A percentile compares a stretch with the other conserved stretches of the same genome.
phyloP scores from a whole-genome alignment of 257 asterid species.

The Capsicum baccatum region DNA sequence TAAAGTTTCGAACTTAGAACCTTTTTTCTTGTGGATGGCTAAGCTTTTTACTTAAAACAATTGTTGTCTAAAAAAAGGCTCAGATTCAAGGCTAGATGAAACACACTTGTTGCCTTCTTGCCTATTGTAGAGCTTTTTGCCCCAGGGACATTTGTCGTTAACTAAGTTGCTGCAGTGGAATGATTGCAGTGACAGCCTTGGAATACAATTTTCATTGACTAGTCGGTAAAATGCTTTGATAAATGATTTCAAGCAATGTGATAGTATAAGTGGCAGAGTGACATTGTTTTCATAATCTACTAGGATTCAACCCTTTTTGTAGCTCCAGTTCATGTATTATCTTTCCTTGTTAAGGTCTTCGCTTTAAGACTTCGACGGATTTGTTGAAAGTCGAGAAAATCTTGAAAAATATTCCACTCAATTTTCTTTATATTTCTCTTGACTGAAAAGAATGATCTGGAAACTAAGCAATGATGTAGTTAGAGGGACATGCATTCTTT shows the following conservation, averaged over 20 bases:
- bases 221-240: background rate
- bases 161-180: background rate
- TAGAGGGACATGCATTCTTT: background rate
- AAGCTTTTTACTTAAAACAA: too few species aligned
- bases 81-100: background rate
- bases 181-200: background rate
- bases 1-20: too few species aligned
- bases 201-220: background rate
- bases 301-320: background rate
- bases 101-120: background rate
- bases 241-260: background rate
- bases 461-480: background rate
- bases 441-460: background rate
- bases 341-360: background rate
- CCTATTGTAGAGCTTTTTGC: background rate
- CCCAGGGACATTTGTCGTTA: background rate
- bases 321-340: background rate
- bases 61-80: background rate
- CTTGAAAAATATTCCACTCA: conserved; percentile 7
- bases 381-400: background rate
- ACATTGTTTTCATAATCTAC: background rate
- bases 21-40: too few species aligned
- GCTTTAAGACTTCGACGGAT: background rate
- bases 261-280: background rate
- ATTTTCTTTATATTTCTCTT: background rate